These are phyloP conservation scores for Debaryomycetaceae sp. DNA, from an alignment of 1,139 yeast genomes.

Conservation along the genomic window DNA sequence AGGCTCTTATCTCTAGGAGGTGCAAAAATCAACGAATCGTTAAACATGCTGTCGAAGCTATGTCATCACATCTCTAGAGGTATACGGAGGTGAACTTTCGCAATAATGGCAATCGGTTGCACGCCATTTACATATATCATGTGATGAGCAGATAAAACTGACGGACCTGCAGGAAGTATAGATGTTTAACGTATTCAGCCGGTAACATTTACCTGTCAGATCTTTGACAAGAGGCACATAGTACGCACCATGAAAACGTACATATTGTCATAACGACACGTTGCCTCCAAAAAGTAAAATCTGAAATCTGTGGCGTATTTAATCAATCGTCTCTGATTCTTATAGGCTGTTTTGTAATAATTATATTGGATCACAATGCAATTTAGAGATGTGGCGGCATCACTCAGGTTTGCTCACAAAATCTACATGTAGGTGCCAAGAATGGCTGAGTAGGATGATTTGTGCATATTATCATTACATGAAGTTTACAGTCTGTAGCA, in stretches of 20 bases:
- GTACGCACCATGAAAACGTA: not conserved
- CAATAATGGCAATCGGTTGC: not conserved
- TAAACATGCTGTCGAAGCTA: too few species aligned
- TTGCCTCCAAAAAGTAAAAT: not conserved
- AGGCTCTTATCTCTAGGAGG: not conserved
- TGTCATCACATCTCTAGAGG: not conserved
- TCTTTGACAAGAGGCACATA: not conserved
- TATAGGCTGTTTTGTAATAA: not conserved
- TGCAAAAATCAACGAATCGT: too few species aligned
- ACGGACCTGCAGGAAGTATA: not conserved
- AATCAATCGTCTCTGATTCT: not conserved
- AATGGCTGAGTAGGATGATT: too few species aligned
- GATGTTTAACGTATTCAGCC: not conserved
- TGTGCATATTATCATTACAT: too few species aligned
- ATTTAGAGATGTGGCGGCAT: not conserved
- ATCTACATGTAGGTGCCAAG: too few species aligned
- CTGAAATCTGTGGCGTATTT: not conserved
- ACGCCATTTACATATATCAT: not conserved
- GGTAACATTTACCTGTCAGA: not conserved
- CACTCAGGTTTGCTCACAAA: too few species aligned
- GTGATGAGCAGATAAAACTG: not conserved
- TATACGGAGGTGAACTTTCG: not conserved
- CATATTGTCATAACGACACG: not conserved
- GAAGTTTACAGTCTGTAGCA: too few species aligned
- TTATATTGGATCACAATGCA: not conserved